Percentiles rank a stretch among this genome's conserved stretches.
These are phyloP conservation scores for Claviceps africana DNA, from an alignment of 2,329 filamentous ascomycete genomes.

Conservation along the genomic window DNA sequence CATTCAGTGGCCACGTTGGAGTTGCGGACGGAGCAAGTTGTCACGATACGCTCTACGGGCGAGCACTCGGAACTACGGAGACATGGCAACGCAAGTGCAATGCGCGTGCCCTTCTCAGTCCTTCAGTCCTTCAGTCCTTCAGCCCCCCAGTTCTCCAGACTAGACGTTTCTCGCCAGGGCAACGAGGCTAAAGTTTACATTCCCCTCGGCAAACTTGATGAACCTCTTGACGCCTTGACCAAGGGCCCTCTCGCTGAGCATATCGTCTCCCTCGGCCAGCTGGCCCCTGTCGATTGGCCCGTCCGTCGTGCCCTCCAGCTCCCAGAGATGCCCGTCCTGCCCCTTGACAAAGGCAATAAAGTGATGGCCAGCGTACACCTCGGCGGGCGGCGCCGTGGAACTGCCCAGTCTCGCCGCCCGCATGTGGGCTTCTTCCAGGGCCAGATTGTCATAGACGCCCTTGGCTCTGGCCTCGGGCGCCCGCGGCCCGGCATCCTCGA, in stretches of 20 bases:
- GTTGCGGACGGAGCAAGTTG: not conserved
- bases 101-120: not conserved
- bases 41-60: not conserved
- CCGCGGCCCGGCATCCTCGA: constrained; percentile 47
- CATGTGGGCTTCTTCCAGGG: constrained; percentile 60
- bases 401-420: constrained; percentile 55
- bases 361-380: constrained; percentile 53
- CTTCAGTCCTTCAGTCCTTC: too few species aligned
- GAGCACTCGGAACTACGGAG: not conserved
- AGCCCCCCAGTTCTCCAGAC: not conserved
- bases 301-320: constrained; percentile 62
- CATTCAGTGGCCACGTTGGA: too few species aligned
- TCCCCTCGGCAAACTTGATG: constrained; percentile 23
- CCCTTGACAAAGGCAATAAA: constrained; percentile 70
- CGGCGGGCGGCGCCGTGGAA: constrained; percentile 46
- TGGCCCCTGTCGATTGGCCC: constrained; percentile 56
- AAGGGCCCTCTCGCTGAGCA: constrained; percentile 54
- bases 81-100: not conserved
- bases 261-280: constrained; percentile 42
- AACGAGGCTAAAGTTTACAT: constrained; percentile 26
- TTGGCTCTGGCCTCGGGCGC: constrained; percentile 48
- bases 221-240: constrained; percentile 38
- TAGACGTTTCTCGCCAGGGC: constrained; percentile 16
- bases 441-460: constrained; percentile 55
- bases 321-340: constrained; percentile 54